Conservation (phyloP, 2,329 filamentous ascomycete genomes). For the Mariannaea elegans region DNA sequence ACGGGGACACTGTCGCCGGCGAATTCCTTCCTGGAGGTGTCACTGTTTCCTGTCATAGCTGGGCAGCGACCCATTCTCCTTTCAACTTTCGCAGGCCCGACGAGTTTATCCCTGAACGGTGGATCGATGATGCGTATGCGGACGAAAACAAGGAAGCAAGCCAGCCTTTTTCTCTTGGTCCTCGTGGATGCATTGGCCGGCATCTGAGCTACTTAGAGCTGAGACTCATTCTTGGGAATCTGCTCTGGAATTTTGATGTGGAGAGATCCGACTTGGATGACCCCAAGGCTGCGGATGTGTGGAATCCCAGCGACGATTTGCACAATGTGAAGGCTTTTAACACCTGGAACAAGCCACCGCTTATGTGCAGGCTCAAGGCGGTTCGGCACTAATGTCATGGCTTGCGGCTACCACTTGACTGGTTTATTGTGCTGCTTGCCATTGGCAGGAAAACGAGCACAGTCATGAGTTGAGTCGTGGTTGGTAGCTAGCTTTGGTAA, state of each 20-base stretch:
- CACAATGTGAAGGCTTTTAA: conserved; percentile 33
- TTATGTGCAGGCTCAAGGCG: conserved; percentile 33
- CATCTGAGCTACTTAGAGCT: conserved; percentile 62
- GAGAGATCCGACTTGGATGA: conserved; percentile 30
- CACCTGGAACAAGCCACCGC: conserved; percentile 40
- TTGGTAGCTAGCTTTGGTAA: too few species aligned
- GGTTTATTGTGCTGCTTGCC: too few species aligned
- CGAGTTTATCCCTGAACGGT: conserved; percentile 58
- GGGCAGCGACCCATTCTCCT: conserved; percentile 51
- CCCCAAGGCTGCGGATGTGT: conserved; percentile 32
- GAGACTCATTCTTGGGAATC: conserved; percentile 55
- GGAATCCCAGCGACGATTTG: conserved; percentile 39
- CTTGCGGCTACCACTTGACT: too few species aligned
- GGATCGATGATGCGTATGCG: conserved; percentile 51
- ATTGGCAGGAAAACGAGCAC: too few species aligned
- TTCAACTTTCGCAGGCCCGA: conserved; percentile 55
- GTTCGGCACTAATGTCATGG: conserved; percentile 1
- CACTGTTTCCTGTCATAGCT: conserved; percentile 37
- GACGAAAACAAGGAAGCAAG: conserved; percentile 53
- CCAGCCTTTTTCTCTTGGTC: conserved; percentile 58
- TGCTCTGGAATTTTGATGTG: conserved; percentile 61
- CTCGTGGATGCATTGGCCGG: conserved; percentile 59
- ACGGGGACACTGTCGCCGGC: conserved; percentile 28
- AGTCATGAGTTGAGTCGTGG: too few species aligned
- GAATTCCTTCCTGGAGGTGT: conserved; percentile 13